phyloP scores from a whole-genome alignment of 768 basidiomycete species.

The Pulveroboletus sp. region DNA sequence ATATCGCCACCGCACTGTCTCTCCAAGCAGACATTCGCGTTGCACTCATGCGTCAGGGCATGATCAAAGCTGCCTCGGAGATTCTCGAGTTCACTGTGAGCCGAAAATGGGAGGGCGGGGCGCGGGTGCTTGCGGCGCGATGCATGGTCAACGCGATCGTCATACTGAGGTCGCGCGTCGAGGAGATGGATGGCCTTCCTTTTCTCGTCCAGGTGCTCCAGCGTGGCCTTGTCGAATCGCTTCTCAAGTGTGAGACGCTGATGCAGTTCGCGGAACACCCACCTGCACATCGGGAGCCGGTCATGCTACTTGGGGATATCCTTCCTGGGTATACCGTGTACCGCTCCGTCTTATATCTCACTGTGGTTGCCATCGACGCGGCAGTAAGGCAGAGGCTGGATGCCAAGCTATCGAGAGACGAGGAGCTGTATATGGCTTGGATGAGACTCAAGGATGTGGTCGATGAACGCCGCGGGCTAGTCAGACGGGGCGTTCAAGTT shows the following conservation, averaged over 20 bases:
- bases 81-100: slow-evolving; percentile 18
- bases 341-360: slow-evolving; percentile 19
- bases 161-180: slow-evolving; percentile 16
- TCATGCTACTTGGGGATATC: slow-evolving; percentile 14
- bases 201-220: slow-evolving; percentile 25
- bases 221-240: slow-evolving; percentile 17
- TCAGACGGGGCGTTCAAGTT: slow-evolving; percentile 15
- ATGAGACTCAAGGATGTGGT: slow-evolving; percentile 16
- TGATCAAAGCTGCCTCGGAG: slow-evolving; percentile 23
- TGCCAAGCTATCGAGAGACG: slow-evolving; percentile 6
- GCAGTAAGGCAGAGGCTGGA: slow-evolving; percentile 11
- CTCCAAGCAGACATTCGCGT: slow-evolving; percentile 16
- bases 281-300: not conserved
- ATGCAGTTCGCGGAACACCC: slow-evolving; percentile 18
- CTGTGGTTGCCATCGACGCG: slow-evolving; percentile 9
- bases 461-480: slow-evolving; percentile 16
- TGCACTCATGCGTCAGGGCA: slow-evolving; percentile 21
- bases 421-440: slow-evolving; percentile 24
- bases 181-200: slow-evolving; percentile 25
- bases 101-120: slow-evolving; percentile 11
- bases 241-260: slow-evolving; percentile 23
- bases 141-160: slow-evolving; percentile 21
- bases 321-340: slow-evolving; percentile 26
- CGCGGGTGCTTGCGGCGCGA: slow-evolving; percentile 15
- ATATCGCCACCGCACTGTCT: slow-evolving; percentile 22